Base-by-base conservation (phyloP, 495 filamentous ascomycete genomes). In the Podospora australis region DNA sequence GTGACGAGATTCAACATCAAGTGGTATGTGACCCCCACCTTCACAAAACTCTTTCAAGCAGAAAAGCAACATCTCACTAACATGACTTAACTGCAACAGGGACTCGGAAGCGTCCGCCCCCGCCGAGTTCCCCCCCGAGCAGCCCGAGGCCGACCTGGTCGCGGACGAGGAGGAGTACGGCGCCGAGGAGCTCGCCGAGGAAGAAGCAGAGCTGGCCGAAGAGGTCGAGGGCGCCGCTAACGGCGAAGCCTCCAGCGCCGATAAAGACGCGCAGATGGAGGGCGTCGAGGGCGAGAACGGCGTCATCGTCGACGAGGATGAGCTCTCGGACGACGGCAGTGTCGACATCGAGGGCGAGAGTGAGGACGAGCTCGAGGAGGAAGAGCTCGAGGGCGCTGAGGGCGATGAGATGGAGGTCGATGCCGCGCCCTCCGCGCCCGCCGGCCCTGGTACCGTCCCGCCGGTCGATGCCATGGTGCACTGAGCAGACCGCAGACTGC, bases 1-100 rank as follows among this genome's bases (percentile, higher is more conserved):
- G 92, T 98, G 16, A 98, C 92, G 26, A 78, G 92, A 44, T 98
- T 98, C 58, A 89, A 90, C n/a, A 98, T 98, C 70, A 97, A 97
- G 70, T 98, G 92, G 92, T 95, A 79, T 45, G 77, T 59, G 20
- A 26, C 38, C 23, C 24, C 20, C 11, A 14, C 26, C 23, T 30
- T 8, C 34, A 21, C 16, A 4, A 28, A 30, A 38, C 17, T 29
- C 16, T 14, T 45, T 30, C 14, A 8, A 39, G n/a, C n/a, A n/a
- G 19, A 2, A 19, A 19, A 19, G 63, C 65, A 44, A 63, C 35
- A n/a, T 29, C 1, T 22, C 9, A 10, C 48, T 42, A 21, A 32
- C 20, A 22, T 24, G 11, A 21, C 38, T n/a, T 2, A 19, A 14
- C 10, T 14, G 29, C 17, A 46, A 36, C 52, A 97, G 90, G 90